Base-by-base conservation (phyloP, 257 asterid genomes). In the Capsicum rhomboideum region DNA sequence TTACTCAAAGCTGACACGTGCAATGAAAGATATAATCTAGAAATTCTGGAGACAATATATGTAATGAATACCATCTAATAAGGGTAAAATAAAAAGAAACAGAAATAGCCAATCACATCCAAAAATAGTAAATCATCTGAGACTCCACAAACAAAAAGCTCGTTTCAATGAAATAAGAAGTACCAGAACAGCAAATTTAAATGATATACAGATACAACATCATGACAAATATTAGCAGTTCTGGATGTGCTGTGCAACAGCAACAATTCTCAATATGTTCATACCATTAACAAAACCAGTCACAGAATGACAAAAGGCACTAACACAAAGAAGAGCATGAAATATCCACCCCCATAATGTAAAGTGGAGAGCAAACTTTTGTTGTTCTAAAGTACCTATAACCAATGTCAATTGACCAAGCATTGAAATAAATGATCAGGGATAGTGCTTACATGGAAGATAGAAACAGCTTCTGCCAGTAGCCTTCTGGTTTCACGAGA, bases 391-490 rank as follows among this genome's bases (percentile, higher is more conserved):
- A 64, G 72, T 64, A 64, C 72, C 72, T 29, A 64, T 64, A 29
- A 10, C 20, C 44, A 64, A 28, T 29, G 72, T 28, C 44, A 31
- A 29, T 64, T 64, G 72, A 52, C 17, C 63, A 82, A 83, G 21
- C 82, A 6, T 46, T 52, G 44, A 69, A 78, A 67, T 64, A 56
- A 56, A 63, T 34, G 23, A 79, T 12, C 16, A 67, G 67, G 54
- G 74, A 28, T 20, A 50, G 68, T 14, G 80, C 98, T 91, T 89
- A 95, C 98, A 92, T 97, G 99, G 90, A 97, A 97, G 89, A 97
- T 93, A 9, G 97, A 93, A 46, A 97, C 98, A 44, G 99, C 98
- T 87, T 97, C 95, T 1, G 98, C 92, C 52, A 97, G 90, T 86
- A 97, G 86, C 79, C 87, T 88, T 85, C 97, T 90, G 86, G 95